These are phyloP conservation scores for Candida orba DNA, from an alignment of 805 yeast species.

Conservation along the genomic window DNA sequence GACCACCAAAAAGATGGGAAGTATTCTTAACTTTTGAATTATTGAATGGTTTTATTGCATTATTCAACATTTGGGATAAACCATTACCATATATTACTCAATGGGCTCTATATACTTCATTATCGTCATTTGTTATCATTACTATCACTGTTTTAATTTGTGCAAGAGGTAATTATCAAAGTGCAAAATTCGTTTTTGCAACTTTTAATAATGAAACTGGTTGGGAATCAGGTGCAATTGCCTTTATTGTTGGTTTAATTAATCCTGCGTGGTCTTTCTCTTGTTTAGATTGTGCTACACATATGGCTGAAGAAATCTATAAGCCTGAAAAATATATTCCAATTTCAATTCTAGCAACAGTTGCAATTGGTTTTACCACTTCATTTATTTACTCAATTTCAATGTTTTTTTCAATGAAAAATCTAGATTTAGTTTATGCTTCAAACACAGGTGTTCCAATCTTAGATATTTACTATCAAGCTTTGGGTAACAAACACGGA, in stretches of 20 bases:
- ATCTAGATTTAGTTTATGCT: constrained; percentile 39
- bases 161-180: constrained; percentile 42
- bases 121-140: constrained; percentile 43
- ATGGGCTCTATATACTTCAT: constrained; percentile 41
- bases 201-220: constrained; percentile 51
- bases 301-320: constrained; percentile 58
- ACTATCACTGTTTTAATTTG: constrained; percentile 45
- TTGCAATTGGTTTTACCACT: constrained; percentile 55
- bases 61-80: constrained; percentile 42
- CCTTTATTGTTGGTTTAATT: constrained; percentile 55
- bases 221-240: constrained; percentile 48
- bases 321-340: constrained; percentile 51
- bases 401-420: constrained; percentile 50
- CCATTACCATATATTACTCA: constrained; percentile 43
- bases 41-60: constrained; percentile 33
- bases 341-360: constrained; percentile 50
- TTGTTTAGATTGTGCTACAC: constrained; percentile 63
- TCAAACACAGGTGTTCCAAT: constrained; percentile 54
- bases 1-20: constrained; percentile 40
- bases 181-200: constrained; percentile 44
- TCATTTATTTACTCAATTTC: constrained; percentile 42
- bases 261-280: constrained; percentile 64
- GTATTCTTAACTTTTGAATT: constrained; percentile 42
- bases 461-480: constrained; percentile 53
- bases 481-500: constrained; percentile 42